Conservation (phyloP, 768 basidiomycete species). For the Mrakia gelida region DNA sequence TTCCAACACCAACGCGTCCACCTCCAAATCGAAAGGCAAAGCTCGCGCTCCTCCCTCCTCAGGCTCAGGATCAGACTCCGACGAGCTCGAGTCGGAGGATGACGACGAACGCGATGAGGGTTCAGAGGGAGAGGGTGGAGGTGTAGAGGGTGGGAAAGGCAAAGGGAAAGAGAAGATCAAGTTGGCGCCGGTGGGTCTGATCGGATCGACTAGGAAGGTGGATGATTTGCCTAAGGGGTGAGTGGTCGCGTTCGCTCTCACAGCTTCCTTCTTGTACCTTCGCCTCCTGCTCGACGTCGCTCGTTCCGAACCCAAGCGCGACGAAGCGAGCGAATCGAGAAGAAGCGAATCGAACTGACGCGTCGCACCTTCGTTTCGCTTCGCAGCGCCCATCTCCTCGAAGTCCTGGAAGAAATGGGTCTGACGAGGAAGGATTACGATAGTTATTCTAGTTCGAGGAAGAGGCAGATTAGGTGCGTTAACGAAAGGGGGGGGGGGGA, state of each 20-base stretch:
- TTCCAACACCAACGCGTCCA: no score
- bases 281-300: no score
- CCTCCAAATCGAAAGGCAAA: background rate
- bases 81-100: background rate
- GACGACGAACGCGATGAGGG: background rate
- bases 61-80: background rate
- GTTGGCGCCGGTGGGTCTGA: background rate
- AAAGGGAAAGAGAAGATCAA: background rate
- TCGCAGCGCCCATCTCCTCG: background rate
- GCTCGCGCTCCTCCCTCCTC: background rate
- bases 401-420: slow-evolving; percentile 27
- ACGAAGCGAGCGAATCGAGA: background rate
- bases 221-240: slow-evolving; percentile 8
- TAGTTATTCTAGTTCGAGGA: background rate
- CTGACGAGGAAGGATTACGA: slow-evolving; percentile 19
- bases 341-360: background rate
- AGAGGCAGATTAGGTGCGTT: slow-evolving; percentile 31
- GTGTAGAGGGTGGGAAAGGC: background rate
- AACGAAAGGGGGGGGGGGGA: no score
- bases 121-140: background rate
- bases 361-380: background rate
- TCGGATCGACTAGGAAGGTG: background rate
- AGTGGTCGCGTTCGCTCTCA: no score
- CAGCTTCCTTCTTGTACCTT: no score
- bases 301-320: no score